Evolutionary conservation across 2,329 filamentous ascomycete genomes (phyloP).

Genomic region (Trichoderma polysporum): DNA sequence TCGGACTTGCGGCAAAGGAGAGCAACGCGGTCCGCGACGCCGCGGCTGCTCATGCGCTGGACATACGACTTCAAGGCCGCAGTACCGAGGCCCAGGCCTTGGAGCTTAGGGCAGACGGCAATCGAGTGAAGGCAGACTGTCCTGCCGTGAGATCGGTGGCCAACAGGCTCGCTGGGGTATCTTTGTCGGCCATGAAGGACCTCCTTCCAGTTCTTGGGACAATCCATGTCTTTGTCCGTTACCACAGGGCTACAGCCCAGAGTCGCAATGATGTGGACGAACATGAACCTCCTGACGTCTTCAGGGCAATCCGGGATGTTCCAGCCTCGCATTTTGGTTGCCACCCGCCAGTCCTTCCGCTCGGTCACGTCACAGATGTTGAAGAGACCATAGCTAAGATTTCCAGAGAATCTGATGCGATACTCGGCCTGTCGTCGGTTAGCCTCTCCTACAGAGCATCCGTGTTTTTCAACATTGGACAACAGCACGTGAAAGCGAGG

Average conservation of each 20-base stretch:
- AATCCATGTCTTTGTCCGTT: slow-evolving; percentile 74
- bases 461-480: not conserved
- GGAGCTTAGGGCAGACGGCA: slow-evolving; percentile 73
- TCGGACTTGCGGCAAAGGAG: slow-evolving; percentile 75
- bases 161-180: slow-evolving; percentile 47
- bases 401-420: slow-evolving; percentile 39
- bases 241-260: slow-evolving; percentile 63
- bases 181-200: slow-evolving; percentile 39
- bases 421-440: slow-evolving; percentile 32
- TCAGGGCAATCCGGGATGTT: slow-evolving; percentile 54
- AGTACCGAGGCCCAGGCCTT: slow-evolving; percentile 70
- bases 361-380: slow-evolving; percentile 57
- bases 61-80: slow-evolving; percentile 74
- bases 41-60: slow-evolving; percentile 70
- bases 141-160: slow-evolving; percentile 70
- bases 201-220: slow-evolving; percentile 63
- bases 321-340: slow-evolving; percentile 51
- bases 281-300: slow-evolving; percentile 53
- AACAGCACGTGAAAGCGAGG: not conserved
- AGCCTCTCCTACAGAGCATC: not conserved
- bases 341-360: slow-evolving; percentile 47
- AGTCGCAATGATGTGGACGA: slow-evolving; percentile 77
- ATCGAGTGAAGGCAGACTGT: slow-evolving; percentile 83
- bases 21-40: slow-evolving; percentile 69
- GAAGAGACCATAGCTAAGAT: slow-evolving; percentile 79